Evolutionary conservation across 2,329 filamentous ascomycete species (phyloP), one percentile per base, ranked within the genome.

Genomic region (Nothophoma quercina): DNA sequence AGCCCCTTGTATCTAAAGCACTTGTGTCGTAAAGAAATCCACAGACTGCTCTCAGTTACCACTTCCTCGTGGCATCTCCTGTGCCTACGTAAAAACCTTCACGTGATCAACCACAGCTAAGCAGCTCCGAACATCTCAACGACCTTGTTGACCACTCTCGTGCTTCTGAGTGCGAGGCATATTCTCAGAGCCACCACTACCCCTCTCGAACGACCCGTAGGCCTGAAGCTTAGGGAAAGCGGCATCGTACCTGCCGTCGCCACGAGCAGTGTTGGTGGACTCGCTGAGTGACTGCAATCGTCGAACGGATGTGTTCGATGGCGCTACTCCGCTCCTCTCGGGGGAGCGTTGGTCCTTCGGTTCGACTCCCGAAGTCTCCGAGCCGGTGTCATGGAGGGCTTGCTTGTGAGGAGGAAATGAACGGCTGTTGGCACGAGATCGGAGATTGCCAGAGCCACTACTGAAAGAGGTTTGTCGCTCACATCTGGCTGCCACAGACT

Each of bases 401-500:
- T 75, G 69, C 38, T 68, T 63, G 6, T 62, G 56, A 4, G 68
- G 58, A 28, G 59, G 47, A 8, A 51, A 46, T 26, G 22, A 58
- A 15, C 58, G 47, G 43, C 56, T 61, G 42, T 43, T 58, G 36
- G 58, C 35, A 26, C 49, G 51, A 42, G 51, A 51, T 29, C 57
- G 49, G 36, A 34, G 51, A 16, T 26, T 43, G 16, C 35, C 38
- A 4, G 55, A 46, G 21, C 33, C 43, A 23, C 51, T 51, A 34
- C 56, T 64, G n/a, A 62, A 33, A 15, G 62, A 67, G 9, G 54
- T 29, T 44, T 59, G 42, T 15, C 60, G 56, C 41, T 67, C 64
- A 51, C 63, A 58, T 40, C 60, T 72, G 9, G 75, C 65, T 19
- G 65, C 74, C 7, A 77, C 64, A n/a, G 71, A 71, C 64, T 77